Conservation (phyloP, 148 eudicot species). For the Pharnaceum exiguum region DNA sequence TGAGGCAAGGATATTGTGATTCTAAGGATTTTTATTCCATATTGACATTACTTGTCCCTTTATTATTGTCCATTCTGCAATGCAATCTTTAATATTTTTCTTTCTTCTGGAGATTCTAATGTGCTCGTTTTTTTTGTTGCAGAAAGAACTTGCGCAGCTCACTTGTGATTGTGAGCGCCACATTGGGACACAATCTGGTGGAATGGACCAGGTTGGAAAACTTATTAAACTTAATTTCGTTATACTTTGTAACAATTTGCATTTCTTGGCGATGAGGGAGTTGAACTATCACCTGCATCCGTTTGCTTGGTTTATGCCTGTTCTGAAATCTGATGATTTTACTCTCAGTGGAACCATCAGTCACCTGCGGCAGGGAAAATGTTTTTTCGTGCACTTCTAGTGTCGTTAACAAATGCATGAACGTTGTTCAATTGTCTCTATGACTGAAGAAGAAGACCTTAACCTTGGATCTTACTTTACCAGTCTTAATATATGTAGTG, state of each 20-base stretch:
- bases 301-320: no score
- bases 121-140: constrained; percentile 18
- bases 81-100: neutral
- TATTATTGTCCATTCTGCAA: neutral
- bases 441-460: no score
- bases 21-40: neutral
- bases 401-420: no score
- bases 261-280: neutral
- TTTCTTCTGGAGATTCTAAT: neutral
- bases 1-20: no score
- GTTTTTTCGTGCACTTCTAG: no score
- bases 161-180: constrained; percentile 93
- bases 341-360: no score
- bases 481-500: no score
- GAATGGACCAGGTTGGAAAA: constrained; percentile 99
- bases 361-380: no score
- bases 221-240: constrained; percentile 3
- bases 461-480: no score
- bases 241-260: neutral
- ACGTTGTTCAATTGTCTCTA: no score
- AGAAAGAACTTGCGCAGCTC: constrained; percentile 96
- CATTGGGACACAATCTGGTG: constrained; percentile 98
- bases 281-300: no score
- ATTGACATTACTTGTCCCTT: neutral
- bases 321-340: no score